phyloP scores from a whole-genome alignment of 2,329 filamentous ascomycete genomes.

The Scedosporium minutisporum region DNA sequence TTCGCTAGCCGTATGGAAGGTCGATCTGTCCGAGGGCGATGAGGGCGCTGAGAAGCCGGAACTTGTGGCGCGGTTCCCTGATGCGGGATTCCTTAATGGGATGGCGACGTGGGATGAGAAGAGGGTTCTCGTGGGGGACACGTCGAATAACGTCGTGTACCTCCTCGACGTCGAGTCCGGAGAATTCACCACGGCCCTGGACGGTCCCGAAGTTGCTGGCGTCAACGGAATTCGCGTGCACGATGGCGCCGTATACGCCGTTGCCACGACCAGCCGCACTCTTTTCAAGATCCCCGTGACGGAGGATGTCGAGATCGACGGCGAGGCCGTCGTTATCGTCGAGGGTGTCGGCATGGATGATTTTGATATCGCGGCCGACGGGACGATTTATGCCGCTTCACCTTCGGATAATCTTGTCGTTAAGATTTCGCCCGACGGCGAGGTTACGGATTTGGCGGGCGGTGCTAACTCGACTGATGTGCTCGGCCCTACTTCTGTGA shows the following conservation, averaged over 20 bases:
- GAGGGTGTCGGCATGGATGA: conserved; percentile 2
- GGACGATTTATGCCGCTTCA: conserved; percentile 4
- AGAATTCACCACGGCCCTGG: conserved; percentile 1
- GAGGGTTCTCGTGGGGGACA: conserved; percentile 5
- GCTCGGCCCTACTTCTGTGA: conserved; percentile 1
- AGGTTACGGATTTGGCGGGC: not conserved
- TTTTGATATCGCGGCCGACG: conserved; percentile 5
- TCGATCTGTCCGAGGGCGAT: conserved; percentile 1
- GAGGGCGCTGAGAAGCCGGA: not conserved
- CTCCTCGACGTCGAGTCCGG: conserved; percentile 5
- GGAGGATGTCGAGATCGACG: not conserved
- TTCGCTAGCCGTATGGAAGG: conserved; percentile 4
- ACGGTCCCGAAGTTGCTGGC: not conserved
- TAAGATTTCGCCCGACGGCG: not conserved
- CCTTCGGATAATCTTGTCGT: not conserved
- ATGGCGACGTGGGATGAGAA: conserved; percentile 5
- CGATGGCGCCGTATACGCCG: not conserved
- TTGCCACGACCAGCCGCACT: not conserved
- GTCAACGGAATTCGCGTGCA: conserved; percentile 6
- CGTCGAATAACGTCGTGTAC: not conserved
- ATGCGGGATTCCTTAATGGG: conserved; percentile 6
- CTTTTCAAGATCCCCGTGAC: conserved; percentile 6
- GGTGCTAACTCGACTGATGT: not conserved
- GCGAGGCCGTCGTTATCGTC: not conserved
- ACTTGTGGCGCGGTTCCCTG: conserved; percentile 2